phyloP scores from a whole-genome alignment of 805 yeast genomes.

The Cyberlindnera americana region DNA sequence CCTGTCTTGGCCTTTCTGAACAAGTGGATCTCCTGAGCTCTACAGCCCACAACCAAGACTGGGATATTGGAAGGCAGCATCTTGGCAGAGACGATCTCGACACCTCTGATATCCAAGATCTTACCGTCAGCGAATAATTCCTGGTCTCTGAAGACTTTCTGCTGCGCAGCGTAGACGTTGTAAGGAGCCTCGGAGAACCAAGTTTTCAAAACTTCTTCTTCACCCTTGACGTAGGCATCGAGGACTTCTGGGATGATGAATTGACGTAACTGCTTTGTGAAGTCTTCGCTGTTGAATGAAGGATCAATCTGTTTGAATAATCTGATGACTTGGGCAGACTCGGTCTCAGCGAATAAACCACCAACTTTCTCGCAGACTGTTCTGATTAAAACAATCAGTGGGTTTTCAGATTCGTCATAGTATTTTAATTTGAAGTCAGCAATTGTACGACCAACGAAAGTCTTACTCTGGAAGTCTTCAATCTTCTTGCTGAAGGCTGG shows the following conservation, averaged over 20 bases:
- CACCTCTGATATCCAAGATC: slow-evolving; percentile 91
- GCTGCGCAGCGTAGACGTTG: slow-evolving; percentile 90
- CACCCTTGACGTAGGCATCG: slow-evolving; percentile 94
- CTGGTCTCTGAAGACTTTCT: slow-evolving; percentile 88
- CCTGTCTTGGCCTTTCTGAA: slow-evolving; percentile 89
- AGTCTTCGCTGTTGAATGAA: slow-evolving; percentile 70
- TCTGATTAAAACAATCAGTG: slow-evolving; percentile 76
- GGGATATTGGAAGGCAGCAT: slow-evolving; percentile 88
- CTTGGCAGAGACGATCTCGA: slow-evolving; percentile 86
- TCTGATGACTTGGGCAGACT: slow-evolving; percentile 86
- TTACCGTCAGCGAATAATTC: slow-evolving; percentile 88
- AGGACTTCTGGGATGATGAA: slow-evolving; percentile 92
- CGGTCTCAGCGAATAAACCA: slow-evolving; percentile 87
- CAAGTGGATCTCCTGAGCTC: slow-evolving; percentile 93
- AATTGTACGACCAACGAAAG: slow-evolving; percentile 64
- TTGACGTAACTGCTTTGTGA: slow-evolving; percentile 80
- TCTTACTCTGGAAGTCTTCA: slow-evolving; percentile 62
- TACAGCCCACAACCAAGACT: slow-evolving; percentile 86
- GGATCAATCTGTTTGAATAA: slow-evolving; percentile 90
- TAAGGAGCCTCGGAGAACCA: slow-evolving; percentile 98
- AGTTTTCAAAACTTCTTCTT: slow-evolving; percentile 70
- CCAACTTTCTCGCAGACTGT: slow-evolving; percentile 76
- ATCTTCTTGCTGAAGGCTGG: slow-evolving; percentile 63
- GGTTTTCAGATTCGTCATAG: slow-evolving; percentile 32
- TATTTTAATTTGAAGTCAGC: slow-evolving; percentile 38